Evolutionary conservation across 2,329 filamentous ascomycete species (phyloP), one percentile per base, ranked within the genome.

Genomic region (Penicillium sp.): DNA sequence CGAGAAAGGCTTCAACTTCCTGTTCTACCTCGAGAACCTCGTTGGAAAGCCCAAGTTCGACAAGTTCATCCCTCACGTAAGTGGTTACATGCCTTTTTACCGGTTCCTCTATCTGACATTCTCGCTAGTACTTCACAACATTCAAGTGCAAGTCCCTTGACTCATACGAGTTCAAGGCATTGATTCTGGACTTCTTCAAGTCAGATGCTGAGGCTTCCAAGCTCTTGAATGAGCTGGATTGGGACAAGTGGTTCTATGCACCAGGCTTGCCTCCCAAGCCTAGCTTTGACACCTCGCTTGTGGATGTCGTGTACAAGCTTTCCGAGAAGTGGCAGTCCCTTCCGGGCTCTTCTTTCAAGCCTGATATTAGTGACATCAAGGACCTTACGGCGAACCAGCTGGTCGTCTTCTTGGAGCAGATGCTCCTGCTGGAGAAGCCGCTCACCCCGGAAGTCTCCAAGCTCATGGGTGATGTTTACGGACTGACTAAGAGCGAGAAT

Each of bases 1-100:
- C 67, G 93, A 97, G 71, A 97, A 99, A 76, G 93, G 93, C 3
- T 97, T 96, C 75, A 89, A 90, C 68, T 95, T 97, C 73, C 81
- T 99, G 43, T 97, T 92, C 73, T 87, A 92, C 66, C 85, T 99
- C 13, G 94, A 99, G 67, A 88, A 88, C 44, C 79, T 96, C 1
- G 82, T 97, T 4, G 90, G 91, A 34, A 88, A 89, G 56, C 81
- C 88, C n/a, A 88, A 89, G 70, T 99, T 94, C 77, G 90, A 97
- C 79, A 88, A 86, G 64, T 99, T 97, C 75, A 97, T 97, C 67
- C 92, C 92, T 14, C 87, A 96, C 73, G 77, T 78, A 70, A 21
- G 70, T 61, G 16, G 6, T 38, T 34, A 40, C 21, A 24, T 13
- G 10, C 5, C 29, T 38, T 31, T 6, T 13, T 22, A 43, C 32